Percentiles rank a stretch among this genome's conserved stretches.
Conservation (phyloP, 352 stramenopile genomes). For the Phytophthora tubulina region DNA sequence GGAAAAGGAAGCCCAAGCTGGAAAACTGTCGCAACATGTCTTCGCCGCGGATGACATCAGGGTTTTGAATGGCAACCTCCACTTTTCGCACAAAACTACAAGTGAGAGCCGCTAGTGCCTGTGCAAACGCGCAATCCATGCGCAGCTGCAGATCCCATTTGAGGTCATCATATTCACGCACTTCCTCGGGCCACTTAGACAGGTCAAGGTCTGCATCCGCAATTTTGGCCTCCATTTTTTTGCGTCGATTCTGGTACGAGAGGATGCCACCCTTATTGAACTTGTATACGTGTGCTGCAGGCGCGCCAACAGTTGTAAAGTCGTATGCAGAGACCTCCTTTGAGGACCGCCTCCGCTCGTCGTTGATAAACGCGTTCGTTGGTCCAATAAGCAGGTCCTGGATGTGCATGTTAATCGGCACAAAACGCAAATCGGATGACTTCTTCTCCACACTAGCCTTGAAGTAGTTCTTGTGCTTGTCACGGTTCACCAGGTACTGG, state of each 20-base stretch:
- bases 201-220: constrained; percentile 73
- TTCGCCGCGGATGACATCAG: constrained; percentile 76
- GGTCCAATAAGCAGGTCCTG: constrained; percentile 87
- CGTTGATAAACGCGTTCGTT: constrained; percentile 87
- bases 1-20: constrained; percentile 88
- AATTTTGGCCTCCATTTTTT: constrained; percentile 87
- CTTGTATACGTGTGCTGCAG: constrained; percentile 86
- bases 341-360: constrained; percentile 78
- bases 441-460: constrained; percentile 92
- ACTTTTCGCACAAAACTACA: constrained; percentile 90
- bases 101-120: constrained; percentile 77
- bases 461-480: constrained; percentile 92
- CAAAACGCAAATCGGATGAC: constrained; percentile 80
- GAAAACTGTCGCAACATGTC: constrained; percentile 87
- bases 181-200: constrained; percentile 83
- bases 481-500: constrained; percentile 86
- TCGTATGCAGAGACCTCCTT: constrained; percentile 88
- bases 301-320: constrained; percentile 87
- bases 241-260: constrained; percentile 77
- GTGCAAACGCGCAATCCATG: constrained; percentile 84
- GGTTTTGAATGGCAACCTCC: constrained; percentile 84
- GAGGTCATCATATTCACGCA: constrained; percentile 86
- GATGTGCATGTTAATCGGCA: constrained; percentile 91
- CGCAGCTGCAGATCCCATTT: constrained; percentile 89
- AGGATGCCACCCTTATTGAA: constrained; percentile 90